Evolutionary conservation across 345 rosid species (phyloP), one percentile per base, ranked within the genome.

Genomic region (Murraya koenigii): DNA sequence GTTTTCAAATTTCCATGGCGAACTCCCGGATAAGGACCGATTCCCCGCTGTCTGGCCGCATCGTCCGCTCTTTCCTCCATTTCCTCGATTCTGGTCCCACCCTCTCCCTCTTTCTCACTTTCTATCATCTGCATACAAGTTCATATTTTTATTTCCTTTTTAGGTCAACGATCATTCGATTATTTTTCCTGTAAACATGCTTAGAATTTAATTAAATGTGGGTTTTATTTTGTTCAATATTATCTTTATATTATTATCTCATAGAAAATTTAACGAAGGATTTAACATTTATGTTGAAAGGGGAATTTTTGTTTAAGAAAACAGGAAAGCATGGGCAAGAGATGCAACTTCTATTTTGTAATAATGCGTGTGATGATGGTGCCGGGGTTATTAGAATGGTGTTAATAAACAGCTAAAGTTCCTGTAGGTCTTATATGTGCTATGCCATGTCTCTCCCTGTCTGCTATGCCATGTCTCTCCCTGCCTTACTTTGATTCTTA

Each of bases 11-110:
- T 44, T 44, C 49, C 49, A 89, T 90, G 93, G 90, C 83, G 75
- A 23, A 75, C 69, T 62, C 56, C 38, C 85, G 85, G 77, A 71
- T 92, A 74, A 89, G 84, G 76, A 85, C 92, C 56, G 91, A 90
- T 60, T 87, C 94, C 32, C 90, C 91, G 4, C 68, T 89, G 78
- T 84, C 92, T 75, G 91, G 89, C 63, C 90, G 91, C 65, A 91
- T 94, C 78, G 96, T 88, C 56, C 86, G 81, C 62, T 85, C 96
- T 30, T 94, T 94, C 86, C 35, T 94, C 69, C 90, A 91, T 69
- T 94, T 94, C 82, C 94, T 94, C 19, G 75, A 86, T 83, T 91
- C 92, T 26, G 97, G 98, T 92, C 77, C 66, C 19, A 15, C 63
- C 30, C 47, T 77, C 71, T 66, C 59, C 81, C 64, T 58, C 14